Base-by-base conservation (phyloP, 345 rosid species). In the Hibiscus mutabilis region DNA sequence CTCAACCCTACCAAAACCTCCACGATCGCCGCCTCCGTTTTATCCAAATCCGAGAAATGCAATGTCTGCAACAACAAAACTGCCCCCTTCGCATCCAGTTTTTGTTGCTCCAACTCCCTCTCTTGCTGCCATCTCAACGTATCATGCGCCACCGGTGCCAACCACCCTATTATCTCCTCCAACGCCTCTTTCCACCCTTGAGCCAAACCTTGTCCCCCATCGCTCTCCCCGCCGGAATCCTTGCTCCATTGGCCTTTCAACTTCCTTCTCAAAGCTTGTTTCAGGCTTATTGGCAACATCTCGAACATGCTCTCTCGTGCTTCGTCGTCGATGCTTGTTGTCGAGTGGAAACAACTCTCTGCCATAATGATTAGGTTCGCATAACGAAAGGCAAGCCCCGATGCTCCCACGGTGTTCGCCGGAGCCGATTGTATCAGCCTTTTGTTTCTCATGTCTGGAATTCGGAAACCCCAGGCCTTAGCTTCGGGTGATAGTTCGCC, bases 1-100 rank as follows among this genome's bases (percentile, higher is more conserved):
- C 84, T 85, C 76, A 87, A 77, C 16, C 88, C 91, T 13, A 87
- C 88, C 71, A 87, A 77, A 40, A 85, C 78, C 68, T 87, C 87
- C 1, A 76, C 84, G 40, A 87, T 77, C 31, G 82, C 85, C 1
- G 81, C 83, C 85, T 87, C 88, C 47, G 84, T 79, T 76, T 85
- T 87, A 84, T 85, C 86, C 74, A 82, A 53, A 19, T 87, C 86
- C 1, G 91, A 75, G 40, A 73, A 85, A 73, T 87, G 73, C 81
- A 87, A 11, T 22, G 88, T 87, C 73, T 87, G 88, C 55, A 80
- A 33, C 77, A 85, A 62, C 74, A 79, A 27, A 71, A 83, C 86
- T 15, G 77, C 80, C 2, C 80, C 81, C 70, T 70, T 74, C 9
- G 75, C 58, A 37, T 79, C 85, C 1, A 83, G 66, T 65, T 35